Base-by-base conservation (phyloP, 192 early-diverging fungal species). In the Geosiphon pyriformis region DNA sequence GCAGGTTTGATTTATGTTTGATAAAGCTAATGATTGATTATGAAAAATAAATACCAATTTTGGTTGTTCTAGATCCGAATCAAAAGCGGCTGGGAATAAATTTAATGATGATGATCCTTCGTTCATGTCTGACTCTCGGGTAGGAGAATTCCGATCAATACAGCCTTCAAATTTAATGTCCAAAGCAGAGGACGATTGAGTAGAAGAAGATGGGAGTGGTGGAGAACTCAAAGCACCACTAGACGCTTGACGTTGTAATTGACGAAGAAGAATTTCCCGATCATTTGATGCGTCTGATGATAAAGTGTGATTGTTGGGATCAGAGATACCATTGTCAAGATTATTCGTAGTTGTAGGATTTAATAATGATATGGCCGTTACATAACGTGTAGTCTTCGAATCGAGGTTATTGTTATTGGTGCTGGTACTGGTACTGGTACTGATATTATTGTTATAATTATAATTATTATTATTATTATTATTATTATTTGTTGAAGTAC, bases 151-250 rank as follows among this genome's bases (percentile, higher is more conserved):
- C 11, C 53, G 53, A 29, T 29, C 25, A n/a, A n/a, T n/a, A n/a
- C n/a, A n/a, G 18, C 53, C 6, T 26, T 55, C 53, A n/a, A n/a
- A n/a, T n/a, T n/a, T n/a, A n/a, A n/a, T n/a, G n/a, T n/a, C n/a
- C n/a, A n/a, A n/a, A n/a, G n/a, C n/a, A n/a, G n/a, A n/a, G n/a
- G n/a, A n/a, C n/a, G n/a, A n/a, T n/a, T n/a, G n/a, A 15, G 15
- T 42, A 12, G 23, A 12, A 20, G 53, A 55, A 29, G 53, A 55
- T 20, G 12, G 53, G 11, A 55, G 53, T 11, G 53, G 53, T 12
- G 53, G 53, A 12, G 53, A 55, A 55, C 53, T 55, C 22, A 55
- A 29, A 23, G 53, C 53, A 23, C 53, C 53, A 29, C 25, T 55
- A 12, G 23, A 29, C 12, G 53, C 53, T 29, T 55, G 53, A 12